These are phyloP conservation scores for Senna siamea DNA, from an alignment of 306 rosid genomes.

Conservation along the genomic window DNA sequence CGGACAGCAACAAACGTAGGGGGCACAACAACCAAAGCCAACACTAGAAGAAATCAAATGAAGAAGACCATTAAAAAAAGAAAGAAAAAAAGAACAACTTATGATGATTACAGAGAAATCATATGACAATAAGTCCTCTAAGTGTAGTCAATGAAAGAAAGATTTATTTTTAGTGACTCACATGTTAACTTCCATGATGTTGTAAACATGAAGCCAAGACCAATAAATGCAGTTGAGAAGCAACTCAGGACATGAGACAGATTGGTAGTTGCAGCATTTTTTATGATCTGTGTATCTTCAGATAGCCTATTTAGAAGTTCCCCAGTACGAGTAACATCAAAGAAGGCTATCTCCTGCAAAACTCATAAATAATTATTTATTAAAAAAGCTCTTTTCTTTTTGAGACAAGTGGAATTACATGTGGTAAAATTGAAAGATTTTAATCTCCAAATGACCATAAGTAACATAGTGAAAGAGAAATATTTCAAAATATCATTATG, in stretches of 20 bases:
- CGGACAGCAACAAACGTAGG: constrained; percentile 68
- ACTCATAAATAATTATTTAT: too few relatives aligned
- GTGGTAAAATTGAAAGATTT: neutral
- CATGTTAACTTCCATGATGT: constrained; percentile 82
- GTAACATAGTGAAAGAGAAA: constrained; percentile 17
- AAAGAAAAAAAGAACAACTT: neutral
- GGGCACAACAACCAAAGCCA: constrained; percentile 81
- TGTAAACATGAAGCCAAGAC: constrained; percentile 75
- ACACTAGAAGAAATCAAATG: constrained; percentile 46
- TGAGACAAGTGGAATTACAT: constrained; percentile 4
- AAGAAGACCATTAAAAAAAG: neutral
- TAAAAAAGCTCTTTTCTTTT: too few relatives aligned
- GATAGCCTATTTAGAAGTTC: constrained; percentile 86
- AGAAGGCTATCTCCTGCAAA: constrained; percentile 86
- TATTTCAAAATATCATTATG: constrained; percentile 11
- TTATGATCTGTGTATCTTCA: constrained; percentile 84
- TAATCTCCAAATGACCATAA: constrained; percentile 7
- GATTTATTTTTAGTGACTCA: constrained; percentile 43
- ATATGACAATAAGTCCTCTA: neutral
- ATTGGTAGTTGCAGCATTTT: constrained; percentile 86
- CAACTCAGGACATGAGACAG: constrained; percentile 77
- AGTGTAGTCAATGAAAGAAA: constrained; percentile 9
- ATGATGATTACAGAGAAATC: constrained; percentile 31
- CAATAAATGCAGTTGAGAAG: constrained; percentile 68
- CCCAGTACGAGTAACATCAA: constrained; percentile 80